These are phyloP conservation scores for Fusarium neocosmosporiellum DNA, from an alignment of 2,329 filamentous ascomycete species.

Conservation along the genomic window DNA sequence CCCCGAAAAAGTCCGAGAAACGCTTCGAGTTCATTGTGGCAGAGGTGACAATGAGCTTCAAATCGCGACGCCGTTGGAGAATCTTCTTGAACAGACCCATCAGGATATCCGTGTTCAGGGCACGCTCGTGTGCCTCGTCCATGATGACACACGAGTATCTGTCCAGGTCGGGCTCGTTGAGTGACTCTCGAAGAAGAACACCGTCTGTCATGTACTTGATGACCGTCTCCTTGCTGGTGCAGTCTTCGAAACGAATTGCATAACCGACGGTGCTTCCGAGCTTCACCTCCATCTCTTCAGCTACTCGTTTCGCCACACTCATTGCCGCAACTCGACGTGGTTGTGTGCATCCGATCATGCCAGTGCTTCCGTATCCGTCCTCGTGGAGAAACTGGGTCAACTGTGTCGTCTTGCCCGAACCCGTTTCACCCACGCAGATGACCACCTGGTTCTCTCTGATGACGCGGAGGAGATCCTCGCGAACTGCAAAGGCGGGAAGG, in stretches of 20 bases:
- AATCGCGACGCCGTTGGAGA: constrained; percentile 84
- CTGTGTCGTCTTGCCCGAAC: constrained; percentile 97
- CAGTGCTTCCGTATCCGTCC: constrained; percentile 88
- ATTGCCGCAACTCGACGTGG: constrained; percentile 96
- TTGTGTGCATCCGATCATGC: constrained; percentile 96
- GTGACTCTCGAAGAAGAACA: constrained; percentile 89
- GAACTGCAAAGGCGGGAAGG: constrained; percentile 93
- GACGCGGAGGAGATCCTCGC: constrained; percentile 90
- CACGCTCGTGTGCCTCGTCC: constrained; percentile 98
- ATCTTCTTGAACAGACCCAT: constrained; percentile 99
- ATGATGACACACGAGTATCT: constrained; percentile 99
- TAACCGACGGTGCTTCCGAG: constrained; percentile 92
- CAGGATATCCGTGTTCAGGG: constrained; percentile 94
- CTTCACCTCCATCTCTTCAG: constrained; percentile 97
- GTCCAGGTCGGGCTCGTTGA: constrained; percentile 92
- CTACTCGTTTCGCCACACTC: constrained; percentile 98
- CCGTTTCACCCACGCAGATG: constrained; percentile 96
- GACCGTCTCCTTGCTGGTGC: constrained; percentile 91
- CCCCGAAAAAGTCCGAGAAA: constrained; percentile 95
- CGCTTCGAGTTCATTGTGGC: constrained; percentile 98
- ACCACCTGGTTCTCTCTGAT: constrained; percentile 97
- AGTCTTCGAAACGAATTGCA: constrained; percentile 98
- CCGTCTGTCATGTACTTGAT: constrained; percentile 99
- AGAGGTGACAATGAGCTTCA: constrained; percentile 97
- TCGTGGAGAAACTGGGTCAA: constrained; percentile 96